phyloP scores from a whole-genome alignment of 2,329 filamentous ascomycete genomes.

The Botrytis hyacinthi region DNA sequence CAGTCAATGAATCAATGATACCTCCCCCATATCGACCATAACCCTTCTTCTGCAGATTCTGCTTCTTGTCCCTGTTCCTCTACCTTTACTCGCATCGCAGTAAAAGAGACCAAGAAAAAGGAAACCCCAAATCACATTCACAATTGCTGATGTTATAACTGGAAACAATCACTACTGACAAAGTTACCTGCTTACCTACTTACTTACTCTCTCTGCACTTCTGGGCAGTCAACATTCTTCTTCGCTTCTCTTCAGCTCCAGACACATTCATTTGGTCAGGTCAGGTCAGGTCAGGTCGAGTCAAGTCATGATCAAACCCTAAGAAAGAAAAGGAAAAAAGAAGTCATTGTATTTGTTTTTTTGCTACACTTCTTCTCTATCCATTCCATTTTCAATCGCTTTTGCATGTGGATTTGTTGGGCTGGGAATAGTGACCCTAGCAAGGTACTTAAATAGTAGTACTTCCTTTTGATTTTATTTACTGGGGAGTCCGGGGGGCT shows the following conservation, averaged over 20 bases:
- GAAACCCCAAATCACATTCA: not conserved
- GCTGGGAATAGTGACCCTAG: conserved; percentile 42
- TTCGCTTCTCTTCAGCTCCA: not conserved
- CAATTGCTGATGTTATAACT: not conserved
- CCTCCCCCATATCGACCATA: not conserved
- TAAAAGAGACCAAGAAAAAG: not conserved
- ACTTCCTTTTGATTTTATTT: conserved; percentile 4
- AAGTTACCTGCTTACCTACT: not conserved
- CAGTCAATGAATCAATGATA: not conserved
- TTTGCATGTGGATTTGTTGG: conserved; percentile 31
- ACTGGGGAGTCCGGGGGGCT: conserved; percentile 13
- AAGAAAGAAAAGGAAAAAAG: not conserved
- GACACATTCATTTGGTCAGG: not conserved
- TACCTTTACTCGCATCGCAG: not conserved
- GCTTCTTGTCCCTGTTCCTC: not conserved
- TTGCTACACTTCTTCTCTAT: conserved; percentile 1
- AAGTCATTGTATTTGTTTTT: not conserved
- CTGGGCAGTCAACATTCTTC: not conserved
- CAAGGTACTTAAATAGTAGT: conserved; percentile 33
- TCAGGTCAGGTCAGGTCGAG: not conserved
- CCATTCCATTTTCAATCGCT: conserved; percentile 27
- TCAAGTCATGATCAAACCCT: not conserved
- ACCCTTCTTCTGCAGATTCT: not conserved
- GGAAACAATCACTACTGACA: not conserved
- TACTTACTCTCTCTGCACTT: not conserved